A percentile compares a stretch with the other conserved stretches of the same genome.
phyloP scores from a whole-genome alignment of 306 rosid genomes.

The Corylus americana region DNA sequence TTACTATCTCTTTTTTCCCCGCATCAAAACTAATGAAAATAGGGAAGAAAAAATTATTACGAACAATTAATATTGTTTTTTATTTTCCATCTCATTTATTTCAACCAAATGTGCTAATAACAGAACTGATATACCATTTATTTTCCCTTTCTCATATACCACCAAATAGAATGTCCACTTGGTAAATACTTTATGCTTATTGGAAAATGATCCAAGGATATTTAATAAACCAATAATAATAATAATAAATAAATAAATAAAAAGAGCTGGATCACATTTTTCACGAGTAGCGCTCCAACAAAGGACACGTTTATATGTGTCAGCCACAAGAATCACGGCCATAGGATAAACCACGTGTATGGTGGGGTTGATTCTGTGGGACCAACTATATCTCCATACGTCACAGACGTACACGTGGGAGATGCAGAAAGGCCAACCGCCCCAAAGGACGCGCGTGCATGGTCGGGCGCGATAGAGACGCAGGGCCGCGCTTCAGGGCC shows the following conservation, averaged over 20 bases:
- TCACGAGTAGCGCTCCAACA: background rate
- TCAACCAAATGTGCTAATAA: too few relatives aligned
- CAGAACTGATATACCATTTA: too few relatives aligned
- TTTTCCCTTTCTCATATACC: too few relatives aligned
- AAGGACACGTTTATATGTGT: background rate
- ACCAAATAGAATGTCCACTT: too few relatives aligned
- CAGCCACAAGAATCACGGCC: background rate
- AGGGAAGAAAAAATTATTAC: too few relatives aligned
- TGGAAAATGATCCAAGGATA: too few relatives aligned
- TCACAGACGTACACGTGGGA: constrained; percentile 1
- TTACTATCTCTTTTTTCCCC: too few relatives aligned
- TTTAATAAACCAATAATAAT: too few relatives aligned
- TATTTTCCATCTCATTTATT: too few relatives aligned
- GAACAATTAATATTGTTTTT: too few relatives aligned
- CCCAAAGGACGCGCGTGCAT: background rate
- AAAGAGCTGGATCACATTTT: constrained; percentile 5
- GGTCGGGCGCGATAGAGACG: background rate
- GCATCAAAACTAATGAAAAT: too few relatives aligned
- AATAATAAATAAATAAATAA: background rate
- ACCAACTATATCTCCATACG: background rate
- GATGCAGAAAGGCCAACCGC: constrained; percentile 8
- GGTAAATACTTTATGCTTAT: too few relatives aligned
- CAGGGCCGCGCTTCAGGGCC: constrained; percentile 3
- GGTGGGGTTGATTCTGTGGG: background rate
- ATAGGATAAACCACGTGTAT: constrained; percentile 8